phyloP scores from a whole-genome alignment of 768 basidiomycete species.

The Leccinum truebloodii region DNA sequence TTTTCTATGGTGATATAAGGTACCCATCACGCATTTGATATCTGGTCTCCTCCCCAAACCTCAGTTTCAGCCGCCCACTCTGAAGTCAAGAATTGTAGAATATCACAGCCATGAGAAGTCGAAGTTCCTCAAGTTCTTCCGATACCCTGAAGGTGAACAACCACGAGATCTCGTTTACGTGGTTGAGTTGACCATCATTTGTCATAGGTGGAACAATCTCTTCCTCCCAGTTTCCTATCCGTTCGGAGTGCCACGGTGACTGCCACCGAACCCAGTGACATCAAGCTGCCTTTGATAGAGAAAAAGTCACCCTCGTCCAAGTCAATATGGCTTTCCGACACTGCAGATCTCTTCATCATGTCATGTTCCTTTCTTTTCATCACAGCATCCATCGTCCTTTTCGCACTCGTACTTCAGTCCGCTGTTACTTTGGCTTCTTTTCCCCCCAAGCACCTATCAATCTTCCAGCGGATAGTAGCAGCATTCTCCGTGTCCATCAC shows the following conservation, averaged over 20 bases:
- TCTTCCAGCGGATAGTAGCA: conserved; percentile 12
- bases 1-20: background rate
- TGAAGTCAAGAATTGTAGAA: no score
- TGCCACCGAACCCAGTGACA: background rate
- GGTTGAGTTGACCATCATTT: background rate
- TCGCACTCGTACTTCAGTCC: conserved; percentile 9
- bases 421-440: rapidly evolving
- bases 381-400: conserved; percentile 3
- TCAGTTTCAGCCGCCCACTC: background rate
- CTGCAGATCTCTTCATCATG: conserved; percentile 8
- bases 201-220: background rate
- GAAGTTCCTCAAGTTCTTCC: background rate
- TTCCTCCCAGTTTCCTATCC: background rate
- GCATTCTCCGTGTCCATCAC: conserved; percentile 15
- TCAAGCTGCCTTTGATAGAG: background rate
- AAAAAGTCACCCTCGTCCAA: background rate
- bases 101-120: background rate
- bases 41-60: background rate
- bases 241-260: background rate
- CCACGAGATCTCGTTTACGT: background rate
- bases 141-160: background rate
- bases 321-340: conserved; percentile 4
- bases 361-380: conserved; percentile 6
- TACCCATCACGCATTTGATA: background rate
- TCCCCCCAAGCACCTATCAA: background rate